These are phyloP conservation scores for Thermomucor indicae-seudaticae DNA, from an alignment of 371 early-diverging fungal genomes.

Conservation along the genomic window DNA sequence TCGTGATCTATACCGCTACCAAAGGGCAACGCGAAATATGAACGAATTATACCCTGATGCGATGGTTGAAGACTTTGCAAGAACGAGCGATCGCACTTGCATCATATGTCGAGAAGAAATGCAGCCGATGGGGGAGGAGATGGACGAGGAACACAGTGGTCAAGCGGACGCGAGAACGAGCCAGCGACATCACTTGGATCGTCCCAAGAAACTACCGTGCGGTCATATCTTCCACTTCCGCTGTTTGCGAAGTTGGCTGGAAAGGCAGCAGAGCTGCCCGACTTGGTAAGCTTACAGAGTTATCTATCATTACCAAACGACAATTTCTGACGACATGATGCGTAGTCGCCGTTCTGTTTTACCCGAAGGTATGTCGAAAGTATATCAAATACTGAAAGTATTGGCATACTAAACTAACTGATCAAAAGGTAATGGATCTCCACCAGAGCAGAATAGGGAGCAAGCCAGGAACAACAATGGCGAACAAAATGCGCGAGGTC, in stretches of 20 bases:
- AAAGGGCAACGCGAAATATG: slow-evolving; percentile 94
- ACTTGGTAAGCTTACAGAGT: slow-evolving; percentile 70
- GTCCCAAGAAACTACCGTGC: slow-evolving; percentile 94
- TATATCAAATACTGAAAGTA: too few species aligned
- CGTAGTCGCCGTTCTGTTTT: slow-evolving; percentile 53
- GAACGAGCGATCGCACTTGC: slow-evolving; percentile 83
- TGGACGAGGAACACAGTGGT: background rate
- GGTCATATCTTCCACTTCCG: slow-evolving; percentile 98
- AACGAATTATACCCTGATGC: slow-evolving; percentile 90
- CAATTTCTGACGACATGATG: background rate
- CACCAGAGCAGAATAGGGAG: background rate
- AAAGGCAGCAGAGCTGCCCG: slow-evolving; percentile 98
- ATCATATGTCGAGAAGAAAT: slow-evolving; percentile 98
- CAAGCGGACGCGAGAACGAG: slow-evolving; percentile 2
- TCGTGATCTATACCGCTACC: slow-evolving; percentile 84
- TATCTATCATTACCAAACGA: background rate
- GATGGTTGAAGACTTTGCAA: slow-evolving; percentile 73
- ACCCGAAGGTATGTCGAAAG: too few species aligned
- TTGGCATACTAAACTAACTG: background rate
- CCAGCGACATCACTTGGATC: slow-evolving; percentile 42
- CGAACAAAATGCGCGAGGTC: background rate
- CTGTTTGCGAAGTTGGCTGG: slow-evolving; percentile 98
- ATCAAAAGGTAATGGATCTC: slow-evolving; percentile 2
- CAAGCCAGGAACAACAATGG: background rate
- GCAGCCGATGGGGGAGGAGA: slow-evolving; percentile 25